These are phyloP conservation scores for Hyphodiscus sp. DNA, from an alignment of 2,329 filamentous ascomycete genomes.

Conservation along the genomic window DNA sequence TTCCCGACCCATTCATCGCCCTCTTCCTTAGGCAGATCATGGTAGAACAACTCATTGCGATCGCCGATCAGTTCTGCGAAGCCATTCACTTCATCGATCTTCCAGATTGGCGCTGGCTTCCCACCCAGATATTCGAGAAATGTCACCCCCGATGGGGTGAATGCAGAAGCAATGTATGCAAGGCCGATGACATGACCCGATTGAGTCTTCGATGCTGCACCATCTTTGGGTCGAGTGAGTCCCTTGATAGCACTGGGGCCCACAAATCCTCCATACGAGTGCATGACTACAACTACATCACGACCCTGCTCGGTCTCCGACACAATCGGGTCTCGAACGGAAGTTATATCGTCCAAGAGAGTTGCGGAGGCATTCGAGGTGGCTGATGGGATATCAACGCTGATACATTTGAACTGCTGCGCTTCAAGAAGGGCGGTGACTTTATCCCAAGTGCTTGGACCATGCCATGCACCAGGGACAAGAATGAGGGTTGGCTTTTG, in stretches of 20 bases:
- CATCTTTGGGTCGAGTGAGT: constrained; percentile 25
- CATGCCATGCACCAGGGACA: constrained; percentile 44
- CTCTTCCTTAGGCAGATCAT: constrained; percentile 37
- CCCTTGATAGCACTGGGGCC: constrained; percentile 36
- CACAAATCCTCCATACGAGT: constrained; percentile 38
- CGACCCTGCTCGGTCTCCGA: constrained; percentile 30
- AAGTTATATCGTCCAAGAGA: constrained; percentile 33
- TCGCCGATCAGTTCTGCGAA: constrained; percentile 31
- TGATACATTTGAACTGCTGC: constrained; percentile 27
- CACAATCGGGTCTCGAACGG: constrained; percentile 29
- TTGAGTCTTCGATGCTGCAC: constrained; percentile 1
- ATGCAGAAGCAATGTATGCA: constrained; percentile 34
- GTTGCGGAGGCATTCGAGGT: constrained; percentile 24
- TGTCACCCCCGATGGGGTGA: constrained; percentile 28
- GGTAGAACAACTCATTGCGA: constrained; percentile 36
- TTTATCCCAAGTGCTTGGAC: constrained; percentile 31
- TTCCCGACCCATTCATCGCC: constrained; percentile 34
- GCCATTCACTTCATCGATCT: constrained; percentile 31
- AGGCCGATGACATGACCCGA: constrained; percentile 33
- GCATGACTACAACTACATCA: constrained; percentile 36
- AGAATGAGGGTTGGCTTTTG: constrained; percentile 36
- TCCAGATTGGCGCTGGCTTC: constrained; percentile 33
- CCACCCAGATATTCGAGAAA: constrained; percentile 35
- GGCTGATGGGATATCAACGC: constrained; percentile 33
- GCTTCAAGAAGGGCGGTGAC: constrained; percentile 29